Conservation (phyloP, 164 flowering plant species). For the Akebia trifoliata region DNA sequence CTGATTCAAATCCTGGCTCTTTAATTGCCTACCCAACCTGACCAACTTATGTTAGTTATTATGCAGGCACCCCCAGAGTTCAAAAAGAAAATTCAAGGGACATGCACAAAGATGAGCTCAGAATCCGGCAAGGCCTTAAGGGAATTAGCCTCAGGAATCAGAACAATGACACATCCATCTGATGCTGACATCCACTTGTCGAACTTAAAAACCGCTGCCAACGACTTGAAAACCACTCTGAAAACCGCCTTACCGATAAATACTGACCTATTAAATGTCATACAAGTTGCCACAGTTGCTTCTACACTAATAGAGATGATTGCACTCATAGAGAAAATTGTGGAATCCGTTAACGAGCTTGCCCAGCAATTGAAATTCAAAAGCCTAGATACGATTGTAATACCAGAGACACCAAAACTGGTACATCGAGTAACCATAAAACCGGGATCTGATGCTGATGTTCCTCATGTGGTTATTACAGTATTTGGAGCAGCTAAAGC, state of each 20-base stretch:
- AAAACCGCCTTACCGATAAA: conserved; percentile 26
- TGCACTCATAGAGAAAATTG: conserved; percentile 38
- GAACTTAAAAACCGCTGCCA: conserved; percentile 32
- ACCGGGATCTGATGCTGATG: neutral
- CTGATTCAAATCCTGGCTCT: too few species aligned
- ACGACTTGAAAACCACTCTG: conserved; percentile 33
- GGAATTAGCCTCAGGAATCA: conserved; percentile 38
- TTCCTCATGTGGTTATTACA: conserved; percentile 12
- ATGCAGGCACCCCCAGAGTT: conserved; percentile 31
- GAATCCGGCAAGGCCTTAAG: conserved; percentile 43
- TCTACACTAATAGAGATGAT: conserved; percentile 49
- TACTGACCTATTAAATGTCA: conserved; percentile 30
- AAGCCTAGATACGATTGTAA: conserved; percentile 10
- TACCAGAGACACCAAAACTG: conserved; percentile 17
- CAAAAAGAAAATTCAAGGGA: conserved; percentile 33
- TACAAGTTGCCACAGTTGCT: conserved; percentile 40
- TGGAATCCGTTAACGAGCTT: conserved; percentile 47
- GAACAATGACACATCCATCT: conserved; percentile 30
- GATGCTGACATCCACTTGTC: conserved; percentile 22
- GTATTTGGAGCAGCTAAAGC: conserved; percentile 1
- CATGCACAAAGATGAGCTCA: conserved; percentile 40
- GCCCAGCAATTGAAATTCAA: conserved; percentile 37
- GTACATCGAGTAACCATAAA: conserved; percentile 15
- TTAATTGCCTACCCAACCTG: too few species aligned
- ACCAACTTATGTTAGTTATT: neutral